phyloP scores from a whole-genome alignment of 331 rosid species.

The Dryas integrifolia region DNA sequence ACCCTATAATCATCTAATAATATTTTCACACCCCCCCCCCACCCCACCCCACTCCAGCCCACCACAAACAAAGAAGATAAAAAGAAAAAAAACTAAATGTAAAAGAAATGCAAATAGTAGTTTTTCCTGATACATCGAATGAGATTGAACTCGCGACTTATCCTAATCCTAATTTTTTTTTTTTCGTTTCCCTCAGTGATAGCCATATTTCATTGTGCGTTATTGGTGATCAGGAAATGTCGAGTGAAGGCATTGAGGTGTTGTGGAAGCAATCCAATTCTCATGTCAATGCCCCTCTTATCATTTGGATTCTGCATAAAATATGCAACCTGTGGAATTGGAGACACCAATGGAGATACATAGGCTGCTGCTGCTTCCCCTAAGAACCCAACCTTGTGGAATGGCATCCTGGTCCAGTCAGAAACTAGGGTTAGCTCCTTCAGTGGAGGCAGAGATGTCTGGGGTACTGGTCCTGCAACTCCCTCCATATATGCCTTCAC shows the following conservation, averaged over 20 bases:
- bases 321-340: constrained; percentile 53
- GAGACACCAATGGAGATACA: constrained; percentile 56
- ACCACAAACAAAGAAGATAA: background rate
- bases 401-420: constrained; percentile 83
- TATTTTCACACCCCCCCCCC: background rate
- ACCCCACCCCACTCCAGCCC: background rate
- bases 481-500: constrained; percentile 53
- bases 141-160: background rate
- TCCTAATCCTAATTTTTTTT: background rate
- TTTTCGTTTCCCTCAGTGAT: background rate
- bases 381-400: constrained; percentile 54
- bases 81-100: background rate
- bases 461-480: constrained; percentile 50
- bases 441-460: constrained; percentile 60
- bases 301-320: constrained; percentile 59
- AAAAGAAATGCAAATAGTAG: background rate
- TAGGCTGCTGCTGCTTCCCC: constrained; percentile 39
- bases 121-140: too few relatives aligned
- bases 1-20: background rate
- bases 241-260: constrained; percentile 33
- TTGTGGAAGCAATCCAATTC: constrained; percentile 49
- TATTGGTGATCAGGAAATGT: constrained; percentile 6
- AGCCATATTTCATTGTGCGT: background rate
- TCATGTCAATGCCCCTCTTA: constrained; percentile 42
- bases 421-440: constrained; percentile 67